Evolutionary conservation across 75 land plant genomes (phyloP).

Genomic region (Pseudotsuga menziesii): DNA sequence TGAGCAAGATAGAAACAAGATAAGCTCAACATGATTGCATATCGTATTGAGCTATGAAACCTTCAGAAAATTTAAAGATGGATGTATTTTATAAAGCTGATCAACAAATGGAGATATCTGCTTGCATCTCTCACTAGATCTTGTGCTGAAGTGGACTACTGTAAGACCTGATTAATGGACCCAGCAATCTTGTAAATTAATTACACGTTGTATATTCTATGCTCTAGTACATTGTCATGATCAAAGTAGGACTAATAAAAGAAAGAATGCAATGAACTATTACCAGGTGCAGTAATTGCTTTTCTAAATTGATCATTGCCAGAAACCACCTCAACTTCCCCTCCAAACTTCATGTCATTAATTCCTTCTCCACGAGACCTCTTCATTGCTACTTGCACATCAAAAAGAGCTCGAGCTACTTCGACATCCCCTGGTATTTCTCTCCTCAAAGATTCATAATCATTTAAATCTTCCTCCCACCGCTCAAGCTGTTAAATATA

Average conservation of each 20-base stretch:
- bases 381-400: slow-evolving; percentile 61
- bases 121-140: slow-evolving; percentile 30
- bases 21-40: neutral
- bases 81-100: slow-evolving; percentile 51
- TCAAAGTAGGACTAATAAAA: slow-evolving; percentile 1
- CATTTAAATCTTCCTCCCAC: no score
- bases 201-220: no score
- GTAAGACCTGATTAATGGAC: slow-evolving; percentile 47
- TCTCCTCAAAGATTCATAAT: no score
- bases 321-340: slow-evolving; percentile 46
- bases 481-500: no score
- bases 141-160: slow-evolving; percentile 60
- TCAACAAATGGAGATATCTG: slow-evolving; percentile 41
- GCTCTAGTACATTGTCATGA: no score
- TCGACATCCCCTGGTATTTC: no score
- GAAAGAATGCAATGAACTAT: neutral
- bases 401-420: slow-evolving; percentile 52
- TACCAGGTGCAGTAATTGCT: slow-evolving; percentile 32
- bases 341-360: slow-evolving; percentile 44
- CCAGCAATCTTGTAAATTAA: neutral
- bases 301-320: slow-evolving; percentile 49
- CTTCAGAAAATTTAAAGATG: slow-evolving; percentile 67
- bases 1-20: neutral
- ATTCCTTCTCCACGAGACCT: slow-evolving; percentile 52
- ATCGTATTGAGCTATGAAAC: neutral